Evolutionary conservation across 2,329 filamentous ascomycete species (phyloP), one percentile per base, ranked within the genome.

Genomic region (Epichloe bromicola): DNA sequence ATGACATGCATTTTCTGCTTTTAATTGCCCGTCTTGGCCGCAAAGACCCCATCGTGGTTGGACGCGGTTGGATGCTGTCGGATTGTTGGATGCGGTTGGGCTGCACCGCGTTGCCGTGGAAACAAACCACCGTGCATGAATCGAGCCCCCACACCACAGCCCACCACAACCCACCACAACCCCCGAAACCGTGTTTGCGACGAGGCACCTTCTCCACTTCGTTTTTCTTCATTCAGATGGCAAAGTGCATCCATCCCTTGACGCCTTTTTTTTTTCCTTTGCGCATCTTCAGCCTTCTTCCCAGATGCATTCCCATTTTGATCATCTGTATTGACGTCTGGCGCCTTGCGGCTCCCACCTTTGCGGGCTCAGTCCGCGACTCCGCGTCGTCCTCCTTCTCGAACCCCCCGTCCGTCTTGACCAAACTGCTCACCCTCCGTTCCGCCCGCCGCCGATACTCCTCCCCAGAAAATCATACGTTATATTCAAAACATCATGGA

Each of bases 401-500:
- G 15, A 11, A 14, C 4, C 20, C 12, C 23, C n/a, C 33, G 3
- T 12, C 38, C 38, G 19, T 42, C 7, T 20, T 42, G 40, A 20
- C 40, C 17, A 19, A 12, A 26, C 23, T 45, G 6, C 2, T 17
- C 42, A 14, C 42, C 23, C 42, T 45, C 42, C 40, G n/a, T 5
- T 12, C 11, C 40, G 40, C 14, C n/a, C 37, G 30, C 14, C 7
- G n/a, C 14, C 33, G 33, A 38, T 19, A 48, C 14, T 30, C 30
- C 42, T 43, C 36, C 50, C 33, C 34, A 14, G 15, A 37, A 48
- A 49, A 51, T 49, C 14, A 53, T 30, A 54, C 55, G 3, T 30
- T 19, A 37, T 34, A 43, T 26, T 46, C 51, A 61, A 68, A 60
- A 20, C 15, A 30, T 30, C 62, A 97, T 97, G 93, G 93, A 97